phyloP scores from a whole-genome alignment of 2,329 filamentous ascomycete genomes.

The Emergomyces pasteurianus region DNA sequence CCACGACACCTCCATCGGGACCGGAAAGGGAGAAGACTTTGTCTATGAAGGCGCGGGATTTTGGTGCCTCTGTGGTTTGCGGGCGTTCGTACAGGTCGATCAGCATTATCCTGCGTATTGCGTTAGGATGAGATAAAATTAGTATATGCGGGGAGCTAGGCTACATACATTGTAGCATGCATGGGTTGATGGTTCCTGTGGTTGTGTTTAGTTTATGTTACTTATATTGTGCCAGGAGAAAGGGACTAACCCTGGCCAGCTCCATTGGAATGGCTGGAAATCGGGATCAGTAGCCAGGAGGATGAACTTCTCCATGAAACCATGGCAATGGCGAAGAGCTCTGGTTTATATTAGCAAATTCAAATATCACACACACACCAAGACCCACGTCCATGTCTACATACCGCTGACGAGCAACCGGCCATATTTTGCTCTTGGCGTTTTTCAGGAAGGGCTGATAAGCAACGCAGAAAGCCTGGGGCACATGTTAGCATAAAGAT shows the following conservation, averaged over 20 bases:
- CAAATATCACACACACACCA: not conserved
- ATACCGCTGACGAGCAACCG: conserved; percentile 34
- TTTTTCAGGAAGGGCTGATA: conserved; percentile 40
- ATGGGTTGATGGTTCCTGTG: conserved; percentile 31
- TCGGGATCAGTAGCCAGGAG: conserved; percentile 35
- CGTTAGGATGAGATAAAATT: not conserved
- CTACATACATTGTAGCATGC: conserved; percentile 30
- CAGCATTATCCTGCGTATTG: conserved; percentile 33
- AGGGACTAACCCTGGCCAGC: conserved; percentile 32
- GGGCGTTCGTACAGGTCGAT: conserved; percentile 39
- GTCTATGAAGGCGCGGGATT: conserved; percentile 36
- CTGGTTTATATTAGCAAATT: conserved; percentile 15
- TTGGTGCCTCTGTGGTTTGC: conserved; percentile 32
- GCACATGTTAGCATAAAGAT: conserved; percentile 7
- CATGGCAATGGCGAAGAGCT: conserved; percentile 36
- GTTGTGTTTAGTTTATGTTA: conserved; percentile 9
- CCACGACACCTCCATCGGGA: conserved; percentile 35
- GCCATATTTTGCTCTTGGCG: conserved; percentile 36
- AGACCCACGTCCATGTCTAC: not conserved
- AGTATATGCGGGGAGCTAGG: not conserved
- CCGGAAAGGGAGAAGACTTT: conserved; percentile 35
- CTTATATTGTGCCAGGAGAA: not conserved
- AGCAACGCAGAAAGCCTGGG: conserved; percentile 33
- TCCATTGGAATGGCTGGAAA: conserved; percentile 38
- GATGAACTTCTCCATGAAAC: conserved; percentile 39